Base-by-base conservation (phyloP, 2,329 filamentous ascomycete genomes). In the Colletotrichum sp. region DNA sequence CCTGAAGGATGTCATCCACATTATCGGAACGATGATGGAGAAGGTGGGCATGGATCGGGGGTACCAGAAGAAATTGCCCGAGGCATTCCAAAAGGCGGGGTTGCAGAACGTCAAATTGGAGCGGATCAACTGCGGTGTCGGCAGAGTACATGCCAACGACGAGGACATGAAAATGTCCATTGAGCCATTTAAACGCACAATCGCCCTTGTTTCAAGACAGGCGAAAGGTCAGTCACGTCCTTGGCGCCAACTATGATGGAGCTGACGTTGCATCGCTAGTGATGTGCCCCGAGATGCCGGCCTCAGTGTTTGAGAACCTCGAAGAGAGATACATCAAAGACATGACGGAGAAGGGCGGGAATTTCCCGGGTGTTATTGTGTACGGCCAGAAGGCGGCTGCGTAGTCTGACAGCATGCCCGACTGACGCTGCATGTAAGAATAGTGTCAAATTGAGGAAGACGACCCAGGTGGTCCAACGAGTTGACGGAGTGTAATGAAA, bases 281-380 rank as follows among this genome's bases (percentile, higher is more conserved):
- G 10, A 32, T 74, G 18, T 64, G 62, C n/a, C 24, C 60, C 9
- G 69, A 73, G 5, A n/a, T 75, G 8, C 44, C 62, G 3, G 55
- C 69, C 0, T 68, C 52, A 2, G 26, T 67, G 6, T 52, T 30
- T 13, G 64, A 71, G 10, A 16, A 68, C 12, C 21, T 78, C 6
- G 49, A 67, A 6, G 62, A 77, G 15, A 59, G 73, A 9, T 78
- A 78, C 28, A 16, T 59, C 24, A 67, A 57, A 13, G 74, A 78
- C 39, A 72, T 78, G 67, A 63, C 49, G 28, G 71, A 78, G 28
- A n/a, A 72, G 32, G 74, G 76, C 7, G 70, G 71, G 0, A 18
- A 39, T 12, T 67, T 67, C 4, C 30, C 39, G 3, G 62, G 26
- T 3, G 26, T 75, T 8, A 24, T 71, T 24, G 44, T 57, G 5